A percentile compares a stretch with the other conserved stretches of the same genome.
phyloP scores from a whole-genome alignment of 2,329 filamentous ascomycete species.

The Xylaria multiplex region DNA sequence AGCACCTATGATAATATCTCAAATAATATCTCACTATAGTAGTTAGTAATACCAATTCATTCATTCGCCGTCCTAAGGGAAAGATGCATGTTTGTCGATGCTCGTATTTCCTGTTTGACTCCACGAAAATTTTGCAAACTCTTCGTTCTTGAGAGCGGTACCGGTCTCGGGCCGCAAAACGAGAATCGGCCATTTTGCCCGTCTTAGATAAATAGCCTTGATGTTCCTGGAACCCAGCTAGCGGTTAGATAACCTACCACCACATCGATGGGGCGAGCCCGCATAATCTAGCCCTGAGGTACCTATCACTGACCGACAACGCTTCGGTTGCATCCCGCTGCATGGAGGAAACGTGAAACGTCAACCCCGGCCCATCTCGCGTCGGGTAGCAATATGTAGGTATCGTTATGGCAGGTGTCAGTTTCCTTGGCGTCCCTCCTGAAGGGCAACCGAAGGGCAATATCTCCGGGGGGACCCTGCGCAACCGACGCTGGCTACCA shows the following conservation, averaged over 20 bases:
- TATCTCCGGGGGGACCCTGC: constrained; percentile 13
- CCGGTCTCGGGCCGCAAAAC: constrained; percentile 3
- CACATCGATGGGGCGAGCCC: constrained; percentile 5
- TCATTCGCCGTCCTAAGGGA: neutral
- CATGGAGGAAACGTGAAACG: constrained; percentile 14
- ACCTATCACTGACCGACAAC: constrained; percentile 5
- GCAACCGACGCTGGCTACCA: constrained; percentile 1
- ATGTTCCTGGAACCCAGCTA: constrained; percentile 3
- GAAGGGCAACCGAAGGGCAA: constrained; percentile 16
- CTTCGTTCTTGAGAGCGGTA: neutral
- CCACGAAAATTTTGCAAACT: constrained; percentile 6
- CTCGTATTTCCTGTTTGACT: neutral
- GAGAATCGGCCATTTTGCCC: constrained; percentile 1
- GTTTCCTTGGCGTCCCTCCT: constrained; percentile 25
- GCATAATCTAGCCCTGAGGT: constrained; percentile 18
- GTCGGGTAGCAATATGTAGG: constrained; percentile 7
- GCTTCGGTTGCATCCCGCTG: constrained; percentile 19
- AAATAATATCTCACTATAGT: constrained; percentile 1
- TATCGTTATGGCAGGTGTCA: constrained; percentile 28
- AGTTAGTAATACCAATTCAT: neutral
- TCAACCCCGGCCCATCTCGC: constrained; percentile 19
- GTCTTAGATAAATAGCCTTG: constrained; percentile 17
- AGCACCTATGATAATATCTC: neutral
- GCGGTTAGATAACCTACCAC: neutral
- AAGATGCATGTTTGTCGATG: neutral